These are phyloP conservation scores for Paecilomyces formosus DNA, from an alignment of 2,329 filamentous ascomycete genomes.

Conservation along the genomic window DNA sequence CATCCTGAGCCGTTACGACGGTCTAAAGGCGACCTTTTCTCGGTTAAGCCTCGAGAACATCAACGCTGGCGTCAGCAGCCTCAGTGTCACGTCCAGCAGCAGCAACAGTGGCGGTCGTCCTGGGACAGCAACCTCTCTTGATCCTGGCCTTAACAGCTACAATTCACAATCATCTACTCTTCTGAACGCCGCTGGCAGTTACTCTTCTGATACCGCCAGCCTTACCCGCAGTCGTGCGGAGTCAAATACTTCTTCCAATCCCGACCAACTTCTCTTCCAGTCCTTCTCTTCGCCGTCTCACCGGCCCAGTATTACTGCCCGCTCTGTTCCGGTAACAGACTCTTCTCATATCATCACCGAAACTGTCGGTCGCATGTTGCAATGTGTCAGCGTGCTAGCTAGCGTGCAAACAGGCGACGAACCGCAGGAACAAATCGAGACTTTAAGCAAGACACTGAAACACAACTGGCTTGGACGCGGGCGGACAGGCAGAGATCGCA, in stretches of 20 bases:
- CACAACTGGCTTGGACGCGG: constrained; percentile 94
- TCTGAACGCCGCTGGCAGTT: constrained; percentile 57
- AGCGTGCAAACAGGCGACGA: constrained; percentile 66
- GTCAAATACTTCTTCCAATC: constrained; percentile 64
- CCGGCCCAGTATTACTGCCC: constrained; percentile 26
- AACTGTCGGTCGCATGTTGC: constrained; percentile 89
- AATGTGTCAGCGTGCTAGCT: constrained; percentile 87
- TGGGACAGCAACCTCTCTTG: constrained; percentile 67
- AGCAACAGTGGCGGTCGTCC: constrained; percentile 49
- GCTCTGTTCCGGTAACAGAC: constrained; percentile 25
- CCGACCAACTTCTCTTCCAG: constrained; percentile 36
- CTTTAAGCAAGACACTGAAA: constrained; percentile 80
- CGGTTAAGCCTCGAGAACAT: constrained; percentile 78
- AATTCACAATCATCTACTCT: constrained; percentile 74
- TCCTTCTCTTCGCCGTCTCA: constrained; percentile 33
- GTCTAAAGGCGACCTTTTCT: constrained; percentile 82
- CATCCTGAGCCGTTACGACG: constrained; percentile 81
- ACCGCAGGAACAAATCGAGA: constrained; percentile 69
- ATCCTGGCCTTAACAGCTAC: constrained; percentile 68
- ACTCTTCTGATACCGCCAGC: constrained; percentile 45
- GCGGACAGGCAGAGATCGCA: constrained; percentile 77
- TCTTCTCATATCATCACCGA: constrained; percentile 73
- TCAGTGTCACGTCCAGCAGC: constrained; percentile 34
- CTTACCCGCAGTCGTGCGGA: constrained; percentile 67
- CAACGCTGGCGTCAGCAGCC: constrained; percentile 42